Evolutionary conservation across 2,329 filamentous ascomycete species (phyloP), one percentile per base, ranked within the genome.

Genomic region (Trichothecium roseum): DNA sequence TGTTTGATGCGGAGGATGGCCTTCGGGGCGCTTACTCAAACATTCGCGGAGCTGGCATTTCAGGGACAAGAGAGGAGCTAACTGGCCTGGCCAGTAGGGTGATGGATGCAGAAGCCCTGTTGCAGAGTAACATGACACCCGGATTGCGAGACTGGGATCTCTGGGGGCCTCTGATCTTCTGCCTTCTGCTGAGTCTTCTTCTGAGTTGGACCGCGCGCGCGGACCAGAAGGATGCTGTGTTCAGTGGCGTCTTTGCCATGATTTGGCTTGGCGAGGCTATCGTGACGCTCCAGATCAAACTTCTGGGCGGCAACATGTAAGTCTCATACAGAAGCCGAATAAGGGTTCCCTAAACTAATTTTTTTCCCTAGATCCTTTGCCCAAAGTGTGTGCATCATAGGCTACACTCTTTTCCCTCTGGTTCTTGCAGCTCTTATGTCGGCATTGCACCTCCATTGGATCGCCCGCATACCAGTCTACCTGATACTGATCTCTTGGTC

Each of bases 181-280:
- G 89, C 51, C 64, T 98, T 45, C 65, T 94, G 39, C 67, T 98
- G 39, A 89, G 85, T 46, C 71, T 94, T 59, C 76, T 98, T 48
- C 68, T 98, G 39, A 94, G 88, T 47, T 75, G 94, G 54, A 77
- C 82, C 42, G 86, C 86, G 12, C 72, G 79, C 47, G 69, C 73
- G 2, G 75, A 86, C 32, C 91, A 98, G 65, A 84, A 81, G 52
- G 85, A 88, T 41, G 63, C 84, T 28, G 88, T 96, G 18, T 98
- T 98, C 57, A 93, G 86, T 26, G 91, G 91, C 4, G 87, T 98
- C 31, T 98, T 98, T 62, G 86, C 87, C 32, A 84, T 94, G 62
- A 81, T 98, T 36, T 98, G 91, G 91, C 78, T 98, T 39, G 91
- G 88, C 18, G 88, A 96, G 66, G 88, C 88, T 1, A 82, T 94